Conservation (phyloP, 1,139 yeast species). For the Saccharomycopsis hybrid region DNA sequence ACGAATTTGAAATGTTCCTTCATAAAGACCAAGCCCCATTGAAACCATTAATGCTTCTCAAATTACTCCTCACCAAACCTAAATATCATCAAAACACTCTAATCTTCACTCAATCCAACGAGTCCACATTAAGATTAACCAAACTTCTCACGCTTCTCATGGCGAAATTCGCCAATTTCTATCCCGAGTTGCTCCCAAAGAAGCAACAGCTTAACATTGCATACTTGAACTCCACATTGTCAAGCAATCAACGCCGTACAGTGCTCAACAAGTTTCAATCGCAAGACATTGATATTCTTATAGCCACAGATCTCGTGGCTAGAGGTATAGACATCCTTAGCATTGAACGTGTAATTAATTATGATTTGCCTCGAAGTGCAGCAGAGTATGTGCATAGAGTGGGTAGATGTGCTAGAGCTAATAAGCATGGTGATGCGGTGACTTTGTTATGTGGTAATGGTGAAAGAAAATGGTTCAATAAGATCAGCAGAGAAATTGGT, state of each 20-base stretch:
- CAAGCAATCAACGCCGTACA: constrained; percentile 39
- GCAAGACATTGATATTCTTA: constrained; percentile 47
- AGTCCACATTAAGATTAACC: constrained; percentile 71
- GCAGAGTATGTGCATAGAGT: constrained; percentile 93
- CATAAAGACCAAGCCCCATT: constrained; percentile 31
- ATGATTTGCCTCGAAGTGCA: constrained; percentile 82
- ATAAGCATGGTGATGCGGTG: constrained; percentile 66
- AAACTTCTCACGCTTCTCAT: constrained; percentile 49
- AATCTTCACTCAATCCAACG: constrained; percentile 81
- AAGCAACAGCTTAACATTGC: constrained; percentile 25
- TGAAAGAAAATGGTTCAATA: constrained; percentile 62
- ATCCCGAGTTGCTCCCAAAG: background rate
- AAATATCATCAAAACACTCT: constrained; percentile 37
- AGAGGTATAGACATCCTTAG: constrained; percentile 84
- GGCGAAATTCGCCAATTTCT: constrained; percentile 23
- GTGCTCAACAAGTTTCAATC: constrained; percentile 51
- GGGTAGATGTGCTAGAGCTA: constrained; percentile 96
- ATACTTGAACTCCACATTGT: constrained; percentile 46
- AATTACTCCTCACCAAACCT: constrained; percentile 36
- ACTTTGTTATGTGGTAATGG: constrained; percentile 68
- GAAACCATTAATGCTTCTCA: constrained; percentile 69
- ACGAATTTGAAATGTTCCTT: constrained; percentile 51
- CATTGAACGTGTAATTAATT: constrained; percentile 74
- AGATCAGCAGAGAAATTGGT: constrained; percentile 36
- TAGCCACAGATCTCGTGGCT: constrained; percentile 89